Conservation (phyloP, 2,329 filamentous ascomycete genomes). For the Sarocladium oryzae region DNA sequence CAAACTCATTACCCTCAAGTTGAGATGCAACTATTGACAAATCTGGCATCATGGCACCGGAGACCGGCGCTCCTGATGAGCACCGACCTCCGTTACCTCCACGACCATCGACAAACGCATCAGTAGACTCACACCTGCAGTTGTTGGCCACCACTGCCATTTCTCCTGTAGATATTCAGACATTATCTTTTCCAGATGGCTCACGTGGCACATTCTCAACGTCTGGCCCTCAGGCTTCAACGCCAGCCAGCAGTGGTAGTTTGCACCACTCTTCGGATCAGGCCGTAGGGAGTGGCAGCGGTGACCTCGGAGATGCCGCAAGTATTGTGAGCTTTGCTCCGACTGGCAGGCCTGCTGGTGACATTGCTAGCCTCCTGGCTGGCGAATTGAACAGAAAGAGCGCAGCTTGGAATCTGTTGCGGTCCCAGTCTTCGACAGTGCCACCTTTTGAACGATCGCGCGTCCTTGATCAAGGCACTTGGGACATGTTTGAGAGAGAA, state of each 20-base stretch:
- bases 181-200: constrained; percentile 65
- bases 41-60: constrained; percentile 21
- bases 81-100: constrained; percentile 51
- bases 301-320: constrained; percentile 55
- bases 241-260: constrained; percentile 31
- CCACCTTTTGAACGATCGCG: constrained; percentile 54
- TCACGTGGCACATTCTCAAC: constrained; percentile 57
- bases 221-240: constrained; percentile 25
- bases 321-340: constrained; percentile 63
- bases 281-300: constrained; percentile 23
- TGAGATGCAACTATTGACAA: constrained; percentile 23
- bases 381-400: constrained; percentile 62
- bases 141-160: constrained; percentile 78
- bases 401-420: constrained; percentile 62
- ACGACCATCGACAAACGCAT: constrained; percentile 32
- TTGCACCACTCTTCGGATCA: constrained; percentile 32
- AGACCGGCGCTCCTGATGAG: constrained; percentile 26
- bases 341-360: constrained; percentile 55
- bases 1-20: neutral
- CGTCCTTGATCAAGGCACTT: constrained; percentile 40
- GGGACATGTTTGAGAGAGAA: constrained; percentile 66
- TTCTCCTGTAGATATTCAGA: constrained; percentile 74
- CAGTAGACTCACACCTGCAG: constrained; percentile 34
- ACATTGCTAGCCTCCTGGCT: constrained; percentile 75
- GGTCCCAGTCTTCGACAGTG: constrained; percentile 52